A percentile compares a stretch with the other conserved stretches of the same genome.
These are phyloP conservation scores for Melocanna baccifera DNA, from an alignment of 176 grass and related monocot genomes.

Conservation along the genomic window DNA sequence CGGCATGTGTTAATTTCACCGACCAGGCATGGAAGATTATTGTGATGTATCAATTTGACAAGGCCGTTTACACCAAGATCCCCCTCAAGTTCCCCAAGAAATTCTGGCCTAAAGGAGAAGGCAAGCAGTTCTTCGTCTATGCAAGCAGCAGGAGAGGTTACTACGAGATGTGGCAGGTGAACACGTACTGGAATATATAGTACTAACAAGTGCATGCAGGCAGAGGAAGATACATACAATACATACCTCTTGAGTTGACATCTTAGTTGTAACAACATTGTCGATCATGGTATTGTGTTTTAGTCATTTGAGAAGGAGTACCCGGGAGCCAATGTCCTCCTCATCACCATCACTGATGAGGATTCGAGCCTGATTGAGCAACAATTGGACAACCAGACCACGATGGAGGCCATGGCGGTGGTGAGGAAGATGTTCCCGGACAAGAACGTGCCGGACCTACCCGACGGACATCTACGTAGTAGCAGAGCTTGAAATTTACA, in stretches of 20 bases:
- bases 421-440: constrained; percentile 52
- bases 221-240: too few species aligned
- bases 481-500: too few species aligned
- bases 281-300: not conserved
- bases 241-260: not conserved
- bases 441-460: constrained; percentile 43
- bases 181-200: too few species aligned
- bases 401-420: constrained; percentile 42
- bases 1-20: too few species aligned
- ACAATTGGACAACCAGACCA: constrained; percentile 51
- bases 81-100: constrained; percentile 51
- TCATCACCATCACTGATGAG: constrained; percentile 62
- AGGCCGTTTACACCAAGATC: constrained; percentile 60
- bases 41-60: constrained; percentile 42
- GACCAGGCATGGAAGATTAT: constrained; percentile 36
- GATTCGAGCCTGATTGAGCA: constrained; percentile 65
- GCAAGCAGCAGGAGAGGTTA: constrained; percentile 54
- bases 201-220: too few species aligned
- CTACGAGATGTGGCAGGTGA: constrained; percentile 54
- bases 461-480: constrained; percentile 53
- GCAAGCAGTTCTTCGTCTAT: constrained; percentile 62
- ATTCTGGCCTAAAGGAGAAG: constrained; percentile 54
- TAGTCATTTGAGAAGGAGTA: constrained; percentile 58
- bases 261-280: not conserved
- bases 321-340: constrained; percentile 48